A percentile compares a stretch with the other conserved stretches of the same genome.
These are phyloP conservation scores for Mycena sp. DNA, from an alignment of 1,284 basidiomycete species.

Conservation along the genomic window DNA sequence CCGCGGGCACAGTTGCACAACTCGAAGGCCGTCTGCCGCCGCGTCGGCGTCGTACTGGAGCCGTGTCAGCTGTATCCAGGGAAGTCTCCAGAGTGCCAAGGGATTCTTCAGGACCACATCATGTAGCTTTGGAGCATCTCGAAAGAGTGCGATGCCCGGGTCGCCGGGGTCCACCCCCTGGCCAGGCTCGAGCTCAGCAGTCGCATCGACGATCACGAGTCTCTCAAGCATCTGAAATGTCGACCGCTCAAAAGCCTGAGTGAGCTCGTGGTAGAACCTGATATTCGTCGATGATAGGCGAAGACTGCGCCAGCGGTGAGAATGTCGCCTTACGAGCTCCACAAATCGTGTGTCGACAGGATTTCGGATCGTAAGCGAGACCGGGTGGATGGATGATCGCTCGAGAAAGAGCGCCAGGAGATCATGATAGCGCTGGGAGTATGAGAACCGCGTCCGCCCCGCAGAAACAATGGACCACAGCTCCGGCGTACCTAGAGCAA, in stretches of 20 bases:
- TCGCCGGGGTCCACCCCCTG: background rate
- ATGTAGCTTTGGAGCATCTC: slow-evolving; percentile 7
- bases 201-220: slow-evolving; percentile 13
- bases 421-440: background rate
- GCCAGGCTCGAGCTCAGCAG: background rate
- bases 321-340: background rate
- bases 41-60: slow-evolving; percentile 14
- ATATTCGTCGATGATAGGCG: background rate
- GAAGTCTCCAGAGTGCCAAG: slow-evolving; percentile 13
- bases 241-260: background rate
- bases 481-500: slow-evolving; percentile 6
- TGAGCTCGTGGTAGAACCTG: background rate
- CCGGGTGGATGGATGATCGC: slow-evolving; percentile 4
- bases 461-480: slow-evolving; percentile 25
- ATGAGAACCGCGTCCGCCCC: slow-evolving; percentile 18
- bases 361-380: slow-evolving; percentile 10
- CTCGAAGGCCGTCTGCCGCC: slow-evolving; percentile 3
- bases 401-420: slow-evolving; percentile 24
- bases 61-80: slow-evolving; percentile 21
- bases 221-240: slow-evolving; percentile 10
- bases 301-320: slow-evolving; percentile 15
- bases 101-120: slow-evolving; percentile 16
- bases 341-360: background rate
- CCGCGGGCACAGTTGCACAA: slow-evolving; percentile 10
- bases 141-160: background rate